Percentiles rank a stretch among this genome's conserved stretches.
Evolutionary conservation across 1,139 yeast genomes (phyloP).

Genomic region (Komagataea norvegica): DNA sequence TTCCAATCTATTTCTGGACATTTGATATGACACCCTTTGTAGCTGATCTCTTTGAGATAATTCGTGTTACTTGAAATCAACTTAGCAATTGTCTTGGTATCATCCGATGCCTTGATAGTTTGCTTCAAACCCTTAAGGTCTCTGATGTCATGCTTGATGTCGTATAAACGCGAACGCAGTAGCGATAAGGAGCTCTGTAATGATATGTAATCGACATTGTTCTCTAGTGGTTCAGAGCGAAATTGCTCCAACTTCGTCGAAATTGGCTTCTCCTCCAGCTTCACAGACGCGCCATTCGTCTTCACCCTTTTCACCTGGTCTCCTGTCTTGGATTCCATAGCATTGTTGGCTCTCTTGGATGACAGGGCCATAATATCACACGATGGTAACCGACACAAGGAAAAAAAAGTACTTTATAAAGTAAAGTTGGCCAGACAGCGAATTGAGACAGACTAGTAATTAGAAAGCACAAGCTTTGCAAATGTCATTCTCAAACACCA

Average conservation of each 20-base stretch:
- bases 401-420: no score
- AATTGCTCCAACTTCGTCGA: conserved; percentile 14
- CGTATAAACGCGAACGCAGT: conserved; percentile 15
- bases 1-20: conserved; percentile 25
- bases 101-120: conserved; percentile 15
- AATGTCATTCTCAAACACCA: no score
- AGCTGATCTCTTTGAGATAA: conserved; percentile 24
- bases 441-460: no score
- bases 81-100: conserved; percentile 15
- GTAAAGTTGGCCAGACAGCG: no score
- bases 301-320: not conserved
- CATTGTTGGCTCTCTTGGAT: not conserved
- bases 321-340: not conserved
- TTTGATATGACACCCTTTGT: conserved; percentile 22
- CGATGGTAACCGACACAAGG: no score
- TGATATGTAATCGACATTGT: conserved; percentile 25
- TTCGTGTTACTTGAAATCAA: conserved; percentile 15
- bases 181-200: conserved; percentile 22
- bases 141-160: conserved; percentile 19
- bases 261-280: not conserved
- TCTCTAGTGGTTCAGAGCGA: conserved; percentile 30
- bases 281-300: not conserved
- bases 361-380: conserved; percentile 4
- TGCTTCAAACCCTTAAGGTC: conserved; percentile 20
- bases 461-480: no score